Evolutionary conservation across 2,329 filamentous ascomycete genomes (phyloP).

Genomic region (Fusarium sp.): DNA sequence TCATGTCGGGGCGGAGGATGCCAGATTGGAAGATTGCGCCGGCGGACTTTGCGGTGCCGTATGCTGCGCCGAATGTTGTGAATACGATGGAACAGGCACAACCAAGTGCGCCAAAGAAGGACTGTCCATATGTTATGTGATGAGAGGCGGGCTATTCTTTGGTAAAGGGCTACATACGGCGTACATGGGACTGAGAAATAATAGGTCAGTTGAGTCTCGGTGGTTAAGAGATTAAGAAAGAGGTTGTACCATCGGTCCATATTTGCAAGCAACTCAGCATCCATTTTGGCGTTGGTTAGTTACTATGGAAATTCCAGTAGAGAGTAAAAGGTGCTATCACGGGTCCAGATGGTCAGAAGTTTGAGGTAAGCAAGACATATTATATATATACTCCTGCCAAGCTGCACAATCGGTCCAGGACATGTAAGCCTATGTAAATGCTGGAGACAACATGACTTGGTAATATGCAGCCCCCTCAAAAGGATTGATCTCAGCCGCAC

Average conservation of each 20-base stretch:
- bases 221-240: not conserved
- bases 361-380: not conserved
- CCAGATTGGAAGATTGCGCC: slow-evolving; percentile 55
- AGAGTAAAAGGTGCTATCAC: not conserved
- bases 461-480: not conserved
- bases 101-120: slow-evolving; percentile 54
- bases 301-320: not conserved
- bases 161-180: slow-evolving; percentile 47
- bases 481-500: not conserved
- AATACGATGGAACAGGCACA: slow-evolving; percentile 58
- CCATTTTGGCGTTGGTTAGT: slow-evolving; percentile 39
- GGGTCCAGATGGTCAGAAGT: not conserved
- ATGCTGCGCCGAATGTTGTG: slow-evolving; percentile 58
- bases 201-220: not conserved
- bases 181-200: slow-evolving; percentile 51
- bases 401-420: not conserved
- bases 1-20: slow-evolving; percentile 53
- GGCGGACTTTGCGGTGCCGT: slow-evolving; percentile 54
- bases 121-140: slow-evolving; percentile 31
- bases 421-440: not conserved
- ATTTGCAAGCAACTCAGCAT: slow-evolving; percentile 42
- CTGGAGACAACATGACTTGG: not conserved
- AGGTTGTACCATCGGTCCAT: slow-evolving; percentile 48
- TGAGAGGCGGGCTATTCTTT: not conserved
- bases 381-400: not conserved